Evolutionary conservation across 2,329 filamentous ascomycete genomes (phyloP), one percentile per base, ranked within the genome.

Genomic region (Aspergillus tubingensis): DNA sequence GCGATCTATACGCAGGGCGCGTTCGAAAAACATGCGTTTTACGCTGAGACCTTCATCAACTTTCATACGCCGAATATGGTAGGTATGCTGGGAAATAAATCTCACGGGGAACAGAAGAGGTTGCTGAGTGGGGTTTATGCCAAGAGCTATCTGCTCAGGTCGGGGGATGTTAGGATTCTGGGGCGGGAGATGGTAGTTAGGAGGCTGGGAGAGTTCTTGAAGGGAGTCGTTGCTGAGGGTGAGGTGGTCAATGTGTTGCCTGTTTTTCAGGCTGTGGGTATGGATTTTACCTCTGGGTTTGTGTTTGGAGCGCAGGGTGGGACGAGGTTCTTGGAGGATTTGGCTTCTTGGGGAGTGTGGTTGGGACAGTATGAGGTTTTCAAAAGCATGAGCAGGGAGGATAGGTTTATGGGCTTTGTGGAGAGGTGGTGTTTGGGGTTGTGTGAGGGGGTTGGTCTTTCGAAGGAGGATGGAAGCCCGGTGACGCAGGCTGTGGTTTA

Each of bases 61-160:
- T 90, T 87, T 56, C 77, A 79, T n/a, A 76, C 80, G 10, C 77
- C 80, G 27, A 86, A 88, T 67, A 86, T 90, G 80, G 91, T 93
- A 73, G 88, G 88, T 1, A 85, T 85, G 19, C 74, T 79, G 4
- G 72, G 79, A 15, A 83, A 84, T 21, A 83, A 81, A 36, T 77
- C 82, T 1, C 91, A 93, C 71, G 86, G 88, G 0, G 75, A 80
- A 7, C 80, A 89, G 47, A 92, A 92, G 71, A 84, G 89, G 17
- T 88, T 91, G 84, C 77, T 93, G 23, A 88, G 87, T 58, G 85
- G 90, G 65, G 82, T 89, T 55, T 93, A 92, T 76, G 91, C 89
- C 55, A 93, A 92, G 71, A 90, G 88, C 0, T 85, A 80, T 52
- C 78, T 93, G 38, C 83, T 85, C 60, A 77, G 79, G 5, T 90